Base-by-base conservation (phyloP, 306 rosid species). In the Prunus fruticosa region DNA sequence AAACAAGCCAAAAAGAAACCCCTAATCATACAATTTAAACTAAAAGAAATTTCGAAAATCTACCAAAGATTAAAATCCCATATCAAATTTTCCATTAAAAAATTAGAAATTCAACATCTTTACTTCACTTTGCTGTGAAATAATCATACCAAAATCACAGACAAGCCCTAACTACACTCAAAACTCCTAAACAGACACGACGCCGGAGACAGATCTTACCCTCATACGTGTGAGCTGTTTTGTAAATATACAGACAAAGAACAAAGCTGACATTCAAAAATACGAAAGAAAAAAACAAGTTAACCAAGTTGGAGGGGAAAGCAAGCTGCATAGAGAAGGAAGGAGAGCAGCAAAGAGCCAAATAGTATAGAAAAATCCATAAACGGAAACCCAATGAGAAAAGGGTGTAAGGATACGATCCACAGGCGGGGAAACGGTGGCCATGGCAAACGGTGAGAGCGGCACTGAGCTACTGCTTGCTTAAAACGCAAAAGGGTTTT, bases 361-460 rank as follows among this genome's bases (percentile, higher is more conserved):
- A 2, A 9, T 3, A 9, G 63, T 23, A 64, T 9, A 38, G 20
- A 10, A 34, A 3, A 54, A 58, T 4, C 46, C 2, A 10, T 0
- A 77, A 77, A 50, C 38, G 15, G 20, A 78, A 0, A 80, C 25
- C n/a, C 28, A 72, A 7, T 3, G 13, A 30, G 16, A 10, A 53
- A 72, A 65, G 25, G 19, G 72, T 54, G 57, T 6, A 89, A 93
- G 98, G 97, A 93, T 94, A 94, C 98, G 95, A 88, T 94, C 96
- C 4, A 92, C 88, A 78, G 97, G 91, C 27, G 65, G 69, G 15
- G 77, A 61, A 64, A 87, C 95, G 67, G 91, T 84, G 18, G 98
- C 95, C 98, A 94, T 94, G 79, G 78, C 70, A 20, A 72, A 66
- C 49, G 69, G 69, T 16, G 25, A 58, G 28, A 19, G 77, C 28